phyloP scores from a whole-genome alignment of 305 asterid species.

The Withania somnifera region DNA sequence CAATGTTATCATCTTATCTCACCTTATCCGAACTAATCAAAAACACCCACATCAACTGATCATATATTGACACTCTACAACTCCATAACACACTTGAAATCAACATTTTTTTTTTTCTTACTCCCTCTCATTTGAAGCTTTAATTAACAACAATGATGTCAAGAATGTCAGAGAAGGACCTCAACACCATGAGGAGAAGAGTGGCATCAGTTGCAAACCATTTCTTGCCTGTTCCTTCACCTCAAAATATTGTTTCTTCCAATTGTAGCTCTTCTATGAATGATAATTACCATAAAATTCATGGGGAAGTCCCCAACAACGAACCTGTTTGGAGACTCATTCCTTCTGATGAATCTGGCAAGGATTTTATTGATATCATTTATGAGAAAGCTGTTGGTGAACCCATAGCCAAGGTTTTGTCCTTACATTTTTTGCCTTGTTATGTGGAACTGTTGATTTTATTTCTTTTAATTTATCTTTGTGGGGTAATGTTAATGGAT shows the following conservation, averaged over 20 bases:
- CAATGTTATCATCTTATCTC: not conserved
- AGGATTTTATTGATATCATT: conserved; percentile 55
- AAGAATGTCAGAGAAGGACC: conserved; percentile 27
- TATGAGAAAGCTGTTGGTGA: conserved; percentile 83
- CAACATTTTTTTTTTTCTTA: not conserved
- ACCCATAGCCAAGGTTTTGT: conserved; percentile 79
- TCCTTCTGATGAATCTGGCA: conserved; percentile 51
- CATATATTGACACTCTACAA: not conserved
- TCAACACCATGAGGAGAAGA: conserved; percentile 35
- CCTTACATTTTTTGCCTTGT: not conserved
- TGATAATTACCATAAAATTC: conserved; percentile 57
- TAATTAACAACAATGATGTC: conserved; percentile 36
- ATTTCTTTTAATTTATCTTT: too few relatives aligned
- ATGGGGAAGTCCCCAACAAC: conserved; percentile 62
- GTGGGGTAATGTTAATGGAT: not conserved
- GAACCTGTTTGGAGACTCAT: conserved; percentile 49
- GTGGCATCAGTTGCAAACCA: conserved; percentile 46
- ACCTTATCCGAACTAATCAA: not conserved
- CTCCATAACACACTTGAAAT: not conserved
- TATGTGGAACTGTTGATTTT: not conserved
- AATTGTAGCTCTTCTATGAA: conserved; percentile 51
- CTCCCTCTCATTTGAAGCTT: not conserved
- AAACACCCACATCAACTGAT: not conserved
- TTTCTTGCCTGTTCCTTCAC: conserved; percentile 25
- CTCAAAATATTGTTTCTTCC: conserved; percentile 4